These are phyloP conservation scores for Agastache rugosa DNA, from an alignment of 257 asterid species.

Conservation along the genomic window DNA sequence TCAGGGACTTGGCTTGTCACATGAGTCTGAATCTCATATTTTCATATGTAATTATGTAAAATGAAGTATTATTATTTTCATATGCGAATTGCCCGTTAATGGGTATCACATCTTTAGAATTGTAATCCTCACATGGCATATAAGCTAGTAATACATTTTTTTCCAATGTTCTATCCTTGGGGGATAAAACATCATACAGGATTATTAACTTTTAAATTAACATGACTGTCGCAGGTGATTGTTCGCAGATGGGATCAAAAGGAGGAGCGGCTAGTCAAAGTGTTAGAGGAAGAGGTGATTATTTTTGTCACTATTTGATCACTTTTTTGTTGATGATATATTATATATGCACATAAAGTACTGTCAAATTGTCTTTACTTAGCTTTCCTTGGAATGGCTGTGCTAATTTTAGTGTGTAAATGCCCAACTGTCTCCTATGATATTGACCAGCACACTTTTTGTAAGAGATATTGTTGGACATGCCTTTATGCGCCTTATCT, in stretches of 20 bases:
- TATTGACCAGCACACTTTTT: conserved; percentile 23
- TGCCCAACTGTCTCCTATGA: neutral
- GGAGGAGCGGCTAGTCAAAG: conserved; percentile 70
- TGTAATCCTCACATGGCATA: neutral
- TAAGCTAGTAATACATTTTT: neutral
- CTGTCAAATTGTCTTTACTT: conserved; percentile 12
- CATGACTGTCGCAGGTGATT: conserved; percentile 61
- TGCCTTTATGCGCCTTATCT: conserved; percentile 10
- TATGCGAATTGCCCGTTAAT: neutral
- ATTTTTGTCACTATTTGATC: conserved; percentile 27
- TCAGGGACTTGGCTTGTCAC: neutral
- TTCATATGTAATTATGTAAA: neutral
- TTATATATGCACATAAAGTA: neutral
- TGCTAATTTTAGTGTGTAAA: conserved; percentile 24
- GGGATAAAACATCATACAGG: conserved; percentile 5
- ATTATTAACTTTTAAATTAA: conserved; percentile 22
- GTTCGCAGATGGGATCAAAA: conserved; percentile 80
- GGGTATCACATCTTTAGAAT: neutral
- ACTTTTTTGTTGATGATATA: conserved; percentile 24
- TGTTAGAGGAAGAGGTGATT: conserved; percentile 82
- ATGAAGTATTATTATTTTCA: neutral
- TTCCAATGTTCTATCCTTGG: neutral
- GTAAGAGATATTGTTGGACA: neutral
- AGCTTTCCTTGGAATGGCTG: conserved; percentile 18
- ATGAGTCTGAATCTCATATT: neutral